phyloP scores from a whole-genome alignment of 2,329 filamentous ascomycete species.

The Colletotrichum sp. region DNA sequence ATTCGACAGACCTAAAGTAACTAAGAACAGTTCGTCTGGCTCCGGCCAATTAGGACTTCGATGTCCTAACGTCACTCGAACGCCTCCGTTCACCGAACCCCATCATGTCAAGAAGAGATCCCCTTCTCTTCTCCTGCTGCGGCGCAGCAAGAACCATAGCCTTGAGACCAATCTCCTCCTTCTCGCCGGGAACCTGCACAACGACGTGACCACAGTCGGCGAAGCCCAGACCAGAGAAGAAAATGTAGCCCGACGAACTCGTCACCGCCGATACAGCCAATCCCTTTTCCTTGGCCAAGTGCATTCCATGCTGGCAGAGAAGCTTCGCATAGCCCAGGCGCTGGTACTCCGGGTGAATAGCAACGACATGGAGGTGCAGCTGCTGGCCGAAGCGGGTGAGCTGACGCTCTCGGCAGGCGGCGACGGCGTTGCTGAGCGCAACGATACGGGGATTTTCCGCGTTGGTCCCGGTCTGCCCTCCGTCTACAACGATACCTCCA shows the following conservation, averaged over 20 bases:
- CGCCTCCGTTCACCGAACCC: neutral
- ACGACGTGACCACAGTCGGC: neutral
- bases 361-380: neutral
- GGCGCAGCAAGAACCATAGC: neutral
- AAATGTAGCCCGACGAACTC: neutral
- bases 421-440: neutral
- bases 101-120: neutral
- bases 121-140: neutral
- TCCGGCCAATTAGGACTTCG: neutral
- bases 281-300: neutral
- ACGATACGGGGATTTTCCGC: neutral
- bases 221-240: neutral
- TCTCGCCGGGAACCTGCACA: neutral
- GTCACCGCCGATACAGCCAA: neutral
- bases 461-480: neutral
- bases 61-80: neutral
- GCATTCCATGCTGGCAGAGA: neutral
- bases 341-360: neutral
- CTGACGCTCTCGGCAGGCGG: neutral
- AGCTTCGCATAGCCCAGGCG: neutral
- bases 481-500: rapidly evolving
- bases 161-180: neutral
- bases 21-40: neutral
- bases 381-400: neutral
- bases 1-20: neutral